Evolutionary conservation across 176 grass and related monocot species (phyloP).

Genomic region (Melocanna baccifera): DNA sequence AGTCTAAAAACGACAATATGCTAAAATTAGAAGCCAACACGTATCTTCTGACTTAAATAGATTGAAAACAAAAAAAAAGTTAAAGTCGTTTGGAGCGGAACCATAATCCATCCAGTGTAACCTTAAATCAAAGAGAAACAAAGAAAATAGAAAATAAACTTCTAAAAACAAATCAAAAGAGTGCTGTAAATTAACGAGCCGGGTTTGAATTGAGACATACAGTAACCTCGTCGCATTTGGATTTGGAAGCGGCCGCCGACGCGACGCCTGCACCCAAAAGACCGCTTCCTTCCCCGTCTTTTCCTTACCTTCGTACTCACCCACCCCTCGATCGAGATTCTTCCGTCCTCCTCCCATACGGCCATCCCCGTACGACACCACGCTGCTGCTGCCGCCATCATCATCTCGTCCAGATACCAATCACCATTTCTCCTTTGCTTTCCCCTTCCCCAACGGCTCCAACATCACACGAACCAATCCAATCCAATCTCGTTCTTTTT

Average conservation of each 20-base stretch:
- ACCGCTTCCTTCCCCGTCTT: background rate
- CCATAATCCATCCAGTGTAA: background rate
- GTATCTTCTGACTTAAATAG: no score
- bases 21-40: no score
- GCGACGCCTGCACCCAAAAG: slow-evolving; percentile 1
- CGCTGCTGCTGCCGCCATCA: background rate
- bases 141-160: no score
- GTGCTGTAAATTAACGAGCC: background rate
- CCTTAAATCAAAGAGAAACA: background rate
- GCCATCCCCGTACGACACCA: background rate
- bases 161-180: background rate
- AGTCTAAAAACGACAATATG: no score
- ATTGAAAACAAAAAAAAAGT: no score
- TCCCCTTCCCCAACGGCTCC: slow-evolving; percentile 38
- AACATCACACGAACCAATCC: background rate
- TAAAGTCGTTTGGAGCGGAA: no score
- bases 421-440: slow-evolving; percentile 15
- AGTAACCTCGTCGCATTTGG: background rate
- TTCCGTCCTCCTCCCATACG: background rate
- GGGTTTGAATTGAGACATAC: background rate
- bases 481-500: background rate
- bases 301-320: slow-evolving; percentile 37
- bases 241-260: slow-evolving; percentile 2
- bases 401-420: slow-evolving; percentile 20
- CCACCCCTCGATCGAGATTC: slow-evolving; percentile 20